Evolutionary conservation across 768 basidiomycete species (phyloP), one percentile per base, ranked within the genome.

Genomic region (Hypholoma fasciculare): DNA sequence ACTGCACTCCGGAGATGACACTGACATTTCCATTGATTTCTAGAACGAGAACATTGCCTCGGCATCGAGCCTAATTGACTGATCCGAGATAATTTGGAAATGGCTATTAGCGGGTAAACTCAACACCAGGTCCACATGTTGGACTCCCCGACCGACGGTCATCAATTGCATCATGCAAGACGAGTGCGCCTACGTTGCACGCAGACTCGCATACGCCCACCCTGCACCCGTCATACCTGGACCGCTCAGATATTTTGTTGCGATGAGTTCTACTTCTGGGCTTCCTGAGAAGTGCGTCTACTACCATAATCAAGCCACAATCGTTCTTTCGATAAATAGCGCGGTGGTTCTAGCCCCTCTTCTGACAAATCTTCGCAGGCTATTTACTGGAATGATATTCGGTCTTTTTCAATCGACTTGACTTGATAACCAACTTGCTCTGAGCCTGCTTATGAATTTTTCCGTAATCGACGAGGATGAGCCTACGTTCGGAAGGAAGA

Each of bases 281-380:
- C 34, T 7, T 5, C 34, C 19, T 38, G 14, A 36, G 20, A 37
- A 36, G 34, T 7, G 5, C 49, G 17, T 56, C 39, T 17, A 50
- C 26, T 40, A 27, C 34, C 12, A 46, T 23, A 23, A 44, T 17
- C 52, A 50, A 49, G 42, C 42, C 44, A 42, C 50, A 36, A 54
- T 36, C 14, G 37, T 38, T 40, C 47, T 53, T 52, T 46, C n/a
- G 38, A 23, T 23, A 27, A 26, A 23, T 23, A 27, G 16, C 23
- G 38, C 50, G 17, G 19, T 17, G 36, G 52, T 54, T 48, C 52
- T 53, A 42, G 58, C 34, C 61, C 50, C 54, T 47, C 37, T 56
- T 52, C 48, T 54, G 50, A 56, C 57, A 59, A 63, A 63, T 64
- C 62, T 65, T 67, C 66, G 20, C 63, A 67, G 63, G 66, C 57